These are phyloP conservation scores for Auriscalpium vulgare DNA, from an alignment of 768 basidiomycete species.

Conservation along the genomic window DNA sequence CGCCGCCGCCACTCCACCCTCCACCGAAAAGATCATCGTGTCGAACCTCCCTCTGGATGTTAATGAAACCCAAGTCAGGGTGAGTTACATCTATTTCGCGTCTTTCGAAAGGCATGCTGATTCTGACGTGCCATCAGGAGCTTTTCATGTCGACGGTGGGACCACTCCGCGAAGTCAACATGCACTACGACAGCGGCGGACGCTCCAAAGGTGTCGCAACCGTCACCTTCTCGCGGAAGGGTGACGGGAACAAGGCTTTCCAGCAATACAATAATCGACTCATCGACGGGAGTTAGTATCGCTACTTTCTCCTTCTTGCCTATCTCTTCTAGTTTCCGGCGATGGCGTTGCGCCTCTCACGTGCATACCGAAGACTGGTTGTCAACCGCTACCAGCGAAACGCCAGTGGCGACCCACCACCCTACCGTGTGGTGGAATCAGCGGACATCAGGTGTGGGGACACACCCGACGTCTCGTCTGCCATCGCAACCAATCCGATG, in stretches of 20 bases:
- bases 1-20: slow-evolving; percentile 28
- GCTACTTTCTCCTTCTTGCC: slow-evolving; percentile 29
- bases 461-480: too few species aligned
- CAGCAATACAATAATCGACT: slow-evolving; percentile 95
- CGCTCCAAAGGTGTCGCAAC: slow-evolving; percentile 88
- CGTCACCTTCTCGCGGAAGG: slow-evolving; percentile 77
- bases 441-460: too few species aligned
- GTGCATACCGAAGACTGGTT: slow-evolving; percentile 1
- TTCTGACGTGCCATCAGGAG: slow-evolving; percentile 47
- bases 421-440: too few species aligned
- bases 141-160: slow-evolving; percentile 89
- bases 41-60: slow-evolving; percentile 91
- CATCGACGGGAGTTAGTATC: slow-evolving; percentile 99
- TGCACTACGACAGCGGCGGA: slow-evolving; percentile 79
- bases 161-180: slow-evolving; percentile 71
- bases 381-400: not conserved
- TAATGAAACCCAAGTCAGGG: slow-evolving; percentile 89
- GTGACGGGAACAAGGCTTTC: slow-evolving; percentile 88
- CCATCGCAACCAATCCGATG: too few species aligned
- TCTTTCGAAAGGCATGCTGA: not conserved
- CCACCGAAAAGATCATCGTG: slow-evolving; percentile 89
- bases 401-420: too few species aligned
- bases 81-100: slow-evolving; percentile 28
- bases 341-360: not conserved
- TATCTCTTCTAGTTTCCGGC: slow-evolving; percentile 20